Percentiles rank a stretch among this genome's conserved stretches.
Evolutionary conservation across 305 asterid genomes (phyloP).

Genomic region (Plantago lanceolata): DNA sequence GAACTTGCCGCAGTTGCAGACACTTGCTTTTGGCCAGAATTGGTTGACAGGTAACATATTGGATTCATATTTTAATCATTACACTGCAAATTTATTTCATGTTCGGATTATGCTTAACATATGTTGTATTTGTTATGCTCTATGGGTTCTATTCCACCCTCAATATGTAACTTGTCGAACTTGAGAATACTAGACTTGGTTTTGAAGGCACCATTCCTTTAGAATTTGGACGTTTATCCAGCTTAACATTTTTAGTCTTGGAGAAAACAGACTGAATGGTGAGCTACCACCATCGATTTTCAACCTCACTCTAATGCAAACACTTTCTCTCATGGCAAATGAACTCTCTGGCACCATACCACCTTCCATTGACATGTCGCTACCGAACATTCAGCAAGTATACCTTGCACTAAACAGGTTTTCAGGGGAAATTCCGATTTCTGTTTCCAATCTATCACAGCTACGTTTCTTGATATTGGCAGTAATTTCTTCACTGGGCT

Average conservation of each 20-base stretch:
- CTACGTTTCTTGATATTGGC: background rate
- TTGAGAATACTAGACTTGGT: background rate
- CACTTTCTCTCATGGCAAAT: background rate
- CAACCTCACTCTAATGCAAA: constrained; percentile 18
- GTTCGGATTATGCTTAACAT: no score
- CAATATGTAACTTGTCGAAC: constrained; percentile 17
- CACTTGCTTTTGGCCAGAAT: constrained; percentile 7
- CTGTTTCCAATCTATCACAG: background rate
- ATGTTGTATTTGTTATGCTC: no score
- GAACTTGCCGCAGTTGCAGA: constrained; percentile 11
- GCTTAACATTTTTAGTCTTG: background rate
- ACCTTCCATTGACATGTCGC: constrained; percentile 3
- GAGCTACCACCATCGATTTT: constrained; percentile 2
- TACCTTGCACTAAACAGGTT: constrained; percentile 1
- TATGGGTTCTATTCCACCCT: constrained; percentile 19
- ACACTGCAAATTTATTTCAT: no score
- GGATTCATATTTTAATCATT: no score
- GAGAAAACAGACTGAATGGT: background rate
- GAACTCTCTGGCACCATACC: constrained; percentile 18
- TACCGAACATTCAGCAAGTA: constrained; percentile 2
- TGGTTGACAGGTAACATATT: background rate
- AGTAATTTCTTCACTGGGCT: constrained; percentile 19
- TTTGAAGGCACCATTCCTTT: background rate
- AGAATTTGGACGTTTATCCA: constrained; percentile 11
- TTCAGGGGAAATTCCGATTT: constrained; percentile 9